These are phyloP conservation scores for Abrus pulchellus DNA, from an alignment of 306 rosid species.

Conservation along the genomic window DNA sequence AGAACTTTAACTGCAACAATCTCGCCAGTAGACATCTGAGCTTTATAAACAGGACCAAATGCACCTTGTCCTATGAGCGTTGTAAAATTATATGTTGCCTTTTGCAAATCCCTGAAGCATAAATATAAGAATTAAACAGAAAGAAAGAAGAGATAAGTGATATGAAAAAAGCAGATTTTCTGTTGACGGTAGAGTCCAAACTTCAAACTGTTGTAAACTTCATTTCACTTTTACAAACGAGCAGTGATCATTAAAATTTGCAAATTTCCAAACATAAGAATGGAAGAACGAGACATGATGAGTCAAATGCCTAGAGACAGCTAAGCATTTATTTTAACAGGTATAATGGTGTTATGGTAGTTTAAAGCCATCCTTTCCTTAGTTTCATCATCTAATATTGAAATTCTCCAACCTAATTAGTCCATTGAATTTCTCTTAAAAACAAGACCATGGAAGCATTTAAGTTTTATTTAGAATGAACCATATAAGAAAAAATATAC, in stretches of 20 bases:
- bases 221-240: constrained; percentile 10
- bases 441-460: constrained; percentile 6
- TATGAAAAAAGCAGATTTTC: constrained; percentile 25
- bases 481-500: not conserved
- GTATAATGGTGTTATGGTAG: not conserved
- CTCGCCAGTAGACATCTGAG: constrained; percentile 95
- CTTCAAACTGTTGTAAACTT: constrained; percentile 8
- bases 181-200: not conserved
- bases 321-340: constrained; percentile 1
- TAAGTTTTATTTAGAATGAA: not conserved
- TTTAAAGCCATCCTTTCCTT: not conserved
- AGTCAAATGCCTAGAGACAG: constrained; percentile 27
- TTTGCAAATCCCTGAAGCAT: constrained; percentile 86
- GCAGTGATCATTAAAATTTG: not conserved
- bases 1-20: constrained; percentile 96
- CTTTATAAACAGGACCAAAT: constrained; percentile 97
- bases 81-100: constrained; percentile 91
- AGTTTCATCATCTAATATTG: not conserved
- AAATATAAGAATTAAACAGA: constrained; percentile 14
- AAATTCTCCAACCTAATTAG: constrained; percentile 2
- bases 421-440: constrained; percentile 23
- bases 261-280: constrained; percentile 4
- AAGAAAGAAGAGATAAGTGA: constrained; percentile 26
- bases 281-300: not conserved
- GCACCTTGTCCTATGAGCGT: constrained; percentile 98